Base-by-base conservation (phyloP, 2,329 filamentous ascomycete genomes). In the Diaporthe sp. region DNA sequence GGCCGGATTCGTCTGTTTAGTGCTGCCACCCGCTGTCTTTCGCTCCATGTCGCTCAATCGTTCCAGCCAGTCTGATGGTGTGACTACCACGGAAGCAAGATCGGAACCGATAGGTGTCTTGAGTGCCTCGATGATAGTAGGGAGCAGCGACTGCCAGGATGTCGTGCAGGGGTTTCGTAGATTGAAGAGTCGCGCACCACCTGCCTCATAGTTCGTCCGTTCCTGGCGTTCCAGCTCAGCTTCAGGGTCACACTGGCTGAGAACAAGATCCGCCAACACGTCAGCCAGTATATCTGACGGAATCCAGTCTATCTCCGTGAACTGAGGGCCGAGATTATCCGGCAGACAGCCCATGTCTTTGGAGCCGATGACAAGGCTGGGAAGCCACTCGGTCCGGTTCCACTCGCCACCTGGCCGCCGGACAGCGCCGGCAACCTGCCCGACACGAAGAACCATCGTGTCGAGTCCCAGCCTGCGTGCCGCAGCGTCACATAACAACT, bases 121-220 rank as follows among this genome's bases (percentile, higher is more conserved):
- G 17, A n/a, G 34, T 22, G 51, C 22, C 2, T 79, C 75, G 31
- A 75, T 53, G 25, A 83, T 75, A 3, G 77, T 59, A 3, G 79
- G 80, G 2, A 81, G 25, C 42, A 83, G 58, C 19, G 37, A 25
- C 1, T 71, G 65, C 80, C 81, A 84, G 8, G 67, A 65, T 13
- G 74, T 76, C 7, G 75, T 78, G 0, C 73, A 42, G 0, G 82
- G 81, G 34, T 83, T 84, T 0, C 80, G 76, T 12, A 82, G 53
- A 55, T 83, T 79, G 67, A 77, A 80, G 12, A 82, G 79, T 15
- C 13, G 46, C 10, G 72, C 75, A 25, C 70, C 25, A 25, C 28
- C 53, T 1, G n/a, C 7, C 37, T 39, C 37, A 2, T 46, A 44
- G 17, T 25, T 34, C n/a, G 22, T 39, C 10, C 13, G 5, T 22